phyloP scores from a whole-genome alignment of 768 basidiomycete genomes.

The Naganishia vishniacii region DNA sequence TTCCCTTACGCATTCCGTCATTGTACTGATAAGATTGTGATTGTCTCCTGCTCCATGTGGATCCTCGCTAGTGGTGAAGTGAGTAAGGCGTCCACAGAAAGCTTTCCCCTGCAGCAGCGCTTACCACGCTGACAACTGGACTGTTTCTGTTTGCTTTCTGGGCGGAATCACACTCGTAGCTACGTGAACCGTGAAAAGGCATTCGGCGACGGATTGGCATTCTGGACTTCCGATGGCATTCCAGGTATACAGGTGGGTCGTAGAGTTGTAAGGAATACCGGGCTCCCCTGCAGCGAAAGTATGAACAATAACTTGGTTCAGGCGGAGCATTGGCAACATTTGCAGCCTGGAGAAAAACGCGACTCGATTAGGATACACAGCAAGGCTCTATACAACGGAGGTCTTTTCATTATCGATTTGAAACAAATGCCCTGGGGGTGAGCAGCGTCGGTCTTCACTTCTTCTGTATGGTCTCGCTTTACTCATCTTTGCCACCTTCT shows the following conservation, averaged over 20 bases:
- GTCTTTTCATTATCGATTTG: conserved; percentile 45
- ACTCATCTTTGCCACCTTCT: neutral
- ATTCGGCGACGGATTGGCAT: conserved; percentile 39
- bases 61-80: too few relatives aligned
- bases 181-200: conserved; percentile 37
- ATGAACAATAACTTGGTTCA: too few relatives aligned
- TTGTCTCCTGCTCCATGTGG: too few relatives aligned
- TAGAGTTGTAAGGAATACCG: neutral
- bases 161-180: conserved; percentile 29
- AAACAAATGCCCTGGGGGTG: conserved; percentile 42
- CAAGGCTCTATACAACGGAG: conserved; percentile 40
- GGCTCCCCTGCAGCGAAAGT: too few relatives aligned
- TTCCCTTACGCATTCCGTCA: neutral
- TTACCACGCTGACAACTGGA: neutral
- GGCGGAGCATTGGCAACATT: conserved; percentile 39
- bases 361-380: conserved; percentile 40
- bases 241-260: conserved; percentile 44
- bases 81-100: too few relatives aligned
- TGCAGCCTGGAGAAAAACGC: conserved; percentile 30
- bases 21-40: too few relatives aligned
- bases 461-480: neutral
- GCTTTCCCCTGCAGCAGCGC: too few relatives aligned
- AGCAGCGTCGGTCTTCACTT: neutral
- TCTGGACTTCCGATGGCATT: conserved; percentile 39
- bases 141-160: neutral